Conservation (phyloP, 805 yeast species). For the Yarrowia porcina region DNA sequence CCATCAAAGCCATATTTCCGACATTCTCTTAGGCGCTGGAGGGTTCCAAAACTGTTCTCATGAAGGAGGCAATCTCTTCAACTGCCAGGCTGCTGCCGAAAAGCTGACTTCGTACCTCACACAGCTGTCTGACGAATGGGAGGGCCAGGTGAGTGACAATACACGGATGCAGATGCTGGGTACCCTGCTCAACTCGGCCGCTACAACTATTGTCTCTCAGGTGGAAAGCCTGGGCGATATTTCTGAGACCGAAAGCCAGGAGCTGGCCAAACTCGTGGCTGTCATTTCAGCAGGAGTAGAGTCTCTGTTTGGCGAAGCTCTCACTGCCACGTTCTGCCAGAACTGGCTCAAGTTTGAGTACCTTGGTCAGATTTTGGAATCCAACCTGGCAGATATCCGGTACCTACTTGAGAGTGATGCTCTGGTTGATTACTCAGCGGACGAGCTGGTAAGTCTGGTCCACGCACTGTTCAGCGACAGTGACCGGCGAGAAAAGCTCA, state of each 20-base stretch:
- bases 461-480: conserved; percentile 40
- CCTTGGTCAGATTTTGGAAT: conserved; percentile 36
- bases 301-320: neutral
- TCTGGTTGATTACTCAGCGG: conserved; percentile 37
- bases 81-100: conserved; percentile 30
- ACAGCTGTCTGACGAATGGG: conserved; percentile 27
- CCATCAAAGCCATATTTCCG: conserved; percentile 9
- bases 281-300: conserved; percentile 8
- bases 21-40: conserved; percentile 27
- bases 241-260: conserved; percentile 35
- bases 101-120: conserved; percentile 26
- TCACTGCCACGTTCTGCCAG: conserved; percentile 36
- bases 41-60: conserved; percentile 30
- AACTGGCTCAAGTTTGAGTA: conserved; percentile 42
- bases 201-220: conserved; percentile 29
- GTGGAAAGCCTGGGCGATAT: conserved; percentile 35
- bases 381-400: conserved; percentile 36
- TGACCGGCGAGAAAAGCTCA: conserved; percentile 33
- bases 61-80: conserved; percentile 26
- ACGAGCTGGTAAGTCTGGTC: conserved; percentile 37
- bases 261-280: conserved; percentile 29
- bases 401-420: conserved; percentile 34
- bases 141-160: neutral
- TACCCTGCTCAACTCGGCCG: conserved; percentile 33
- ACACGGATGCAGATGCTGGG: conserved; percentile 28